These are phyloP conservation scores for Endocarpon pusillum DNA, from an alignment of 495 filamentous ascomycete species.

Conservation along the genomic window DNA sequence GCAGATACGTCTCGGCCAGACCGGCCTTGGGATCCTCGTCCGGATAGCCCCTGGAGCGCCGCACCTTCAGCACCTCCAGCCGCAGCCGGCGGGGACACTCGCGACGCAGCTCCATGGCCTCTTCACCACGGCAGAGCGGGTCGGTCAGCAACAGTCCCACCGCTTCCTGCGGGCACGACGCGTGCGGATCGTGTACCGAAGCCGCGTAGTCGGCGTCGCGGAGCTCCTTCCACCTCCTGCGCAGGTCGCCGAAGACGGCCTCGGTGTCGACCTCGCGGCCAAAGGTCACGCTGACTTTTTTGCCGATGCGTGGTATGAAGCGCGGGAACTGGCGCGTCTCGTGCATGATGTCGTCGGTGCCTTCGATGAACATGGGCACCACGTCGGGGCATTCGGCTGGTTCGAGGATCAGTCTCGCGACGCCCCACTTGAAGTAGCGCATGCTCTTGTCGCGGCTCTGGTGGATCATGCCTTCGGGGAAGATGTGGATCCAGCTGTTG, in stretches of 20 bases:
- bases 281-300: slow-evolving; percentile 57
- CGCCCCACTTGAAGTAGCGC: slow-evolving; percentile 96
- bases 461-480: slow-evolving; percentile 87
- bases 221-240: slow-evolving; percentile 49
- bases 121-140: slow-evolving; percentile 47
- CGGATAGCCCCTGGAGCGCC: slow-evolving; percentile 47
- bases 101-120: slow-evolving; percentile 62
- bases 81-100: slow-evolving; percentile 68
- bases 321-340: slow-evolving; percentile 64
- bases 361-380: slow-evolving; percentile 88
- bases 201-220: slow-evolving; percentile 19
- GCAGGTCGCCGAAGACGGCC: slow-evolving; percentile 43
- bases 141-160: slow-evolving; percentile 34
- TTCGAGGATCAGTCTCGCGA: slow-evolving; percentile 79
- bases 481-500: slow-evolving; percentile 66
- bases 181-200: not conserved
- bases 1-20: slow-evolving; percentile 44
- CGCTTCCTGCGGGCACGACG: slow-evolving; percentile 4
- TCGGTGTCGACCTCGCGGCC: slow-evolving; percentile 32
- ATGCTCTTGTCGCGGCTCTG: slow-evolving; percentile 56
- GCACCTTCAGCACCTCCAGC: slow-evolving; percentile 60
- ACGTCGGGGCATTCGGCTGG: slow-evolving; percentile 65
- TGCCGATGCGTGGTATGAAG: slow-evolving; percentile 59
- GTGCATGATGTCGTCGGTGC: slow-evolving; percentile 69
- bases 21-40: slow-evolving; percentile 64